Evolutionary conservation across 208 protist genomes (phyloP).

Genomic region (Acanthamoeba healyi): DNA sequence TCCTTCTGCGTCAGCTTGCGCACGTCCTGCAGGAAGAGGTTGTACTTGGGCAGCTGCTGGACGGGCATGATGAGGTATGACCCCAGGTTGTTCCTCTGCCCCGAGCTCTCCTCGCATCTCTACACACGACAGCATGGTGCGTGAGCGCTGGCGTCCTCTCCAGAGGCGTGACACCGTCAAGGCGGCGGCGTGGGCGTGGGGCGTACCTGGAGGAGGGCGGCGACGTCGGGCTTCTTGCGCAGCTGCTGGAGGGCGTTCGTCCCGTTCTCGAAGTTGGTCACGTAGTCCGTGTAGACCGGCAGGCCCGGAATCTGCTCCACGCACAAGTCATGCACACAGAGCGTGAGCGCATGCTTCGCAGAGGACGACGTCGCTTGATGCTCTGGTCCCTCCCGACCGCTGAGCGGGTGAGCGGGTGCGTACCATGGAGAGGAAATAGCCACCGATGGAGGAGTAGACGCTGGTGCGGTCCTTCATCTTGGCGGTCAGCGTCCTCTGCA

Average conservation of each 20-base stretch:
- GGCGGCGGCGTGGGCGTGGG: neutral
- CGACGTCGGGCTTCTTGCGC: slow-evolving; percentile 1
- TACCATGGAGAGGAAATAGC: slow-evolving; percentile 32
- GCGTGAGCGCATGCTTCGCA: no score
- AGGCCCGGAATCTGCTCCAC: neutral
- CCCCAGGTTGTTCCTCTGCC: slow-evolving; percentile 52
- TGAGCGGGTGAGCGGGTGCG: neutral
- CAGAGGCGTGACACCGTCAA: no score
- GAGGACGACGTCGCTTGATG: no score
- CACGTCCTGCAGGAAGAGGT: slow-evolving; percentile 50
- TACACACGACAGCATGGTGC: neutral
- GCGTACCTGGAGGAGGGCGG: neutral
- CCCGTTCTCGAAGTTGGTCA: slow-evolving; percentile 43
- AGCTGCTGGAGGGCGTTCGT: slow-evolving; percentile 34
- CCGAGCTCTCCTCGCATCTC: slow-evolving; percentile 39
- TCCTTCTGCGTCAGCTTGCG: neutral
- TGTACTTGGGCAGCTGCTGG: slow-evolving; percentile 65
- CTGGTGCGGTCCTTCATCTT: slow-evolving; percentile 29
- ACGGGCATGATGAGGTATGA: slow-evolving; percentile 46
- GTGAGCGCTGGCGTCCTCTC: neutral
- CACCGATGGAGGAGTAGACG: slow-evolving; percentile 13
- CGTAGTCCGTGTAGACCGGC: slow-evolving; percentile 36
- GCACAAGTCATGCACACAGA: neutral
- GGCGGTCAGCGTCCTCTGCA: neutral
- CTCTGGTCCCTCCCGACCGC: no score